phyloP scores from a whole-genome alignment of 2,329 filamentous ascomycete species.

The Ophiostoma quercus region DNA sequence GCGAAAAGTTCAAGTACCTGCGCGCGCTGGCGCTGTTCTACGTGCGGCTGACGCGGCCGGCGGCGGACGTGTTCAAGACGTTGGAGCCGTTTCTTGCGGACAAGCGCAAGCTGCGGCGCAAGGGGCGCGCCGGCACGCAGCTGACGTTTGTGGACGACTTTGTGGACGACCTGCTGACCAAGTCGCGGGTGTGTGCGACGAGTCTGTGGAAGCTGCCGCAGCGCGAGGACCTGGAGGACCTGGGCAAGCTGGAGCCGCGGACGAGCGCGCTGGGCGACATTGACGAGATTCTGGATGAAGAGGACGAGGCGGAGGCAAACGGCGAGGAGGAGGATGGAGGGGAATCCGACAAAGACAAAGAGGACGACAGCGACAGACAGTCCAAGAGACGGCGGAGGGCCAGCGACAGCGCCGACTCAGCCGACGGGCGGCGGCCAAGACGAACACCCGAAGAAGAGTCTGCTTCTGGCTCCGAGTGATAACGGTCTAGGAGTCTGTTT shows the following conservation, averaged over 20 bases:
- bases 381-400: neutral
- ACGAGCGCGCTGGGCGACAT: slow-evolving; percentile 77
- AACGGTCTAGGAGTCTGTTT: neutral
- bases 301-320: slow-evolving; percentile 36
- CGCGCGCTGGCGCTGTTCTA: slow-evolving; percentile 89
- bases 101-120: slow-evolving; percentile 72
- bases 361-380: neutral
- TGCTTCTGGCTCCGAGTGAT: neutral
- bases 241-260: slow-evolving; percentile 80
- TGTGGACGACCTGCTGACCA: slow-evolving; percentile 82
- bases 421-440: neutral
- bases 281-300: slow-evolving; percentile 63
- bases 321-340: no score
- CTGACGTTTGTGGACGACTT: slow-evolving; percentile 87
- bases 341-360: neutral
- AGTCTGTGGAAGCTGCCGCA: slow-evolving; percentile 87
- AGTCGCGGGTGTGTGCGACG: slow-evolving; percentile 85
- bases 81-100: slow-evolving; percentile 82
- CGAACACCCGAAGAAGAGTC: neutral
- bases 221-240: slow-evolving; percentile 76
- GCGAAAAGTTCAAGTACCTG: slow-evolving; percentile 77
- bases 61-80: slow-evolving; percentile 71
- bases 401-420: neutral
- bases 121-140: slow-evolving; percentile 66
- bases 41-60: slow-evolving; percentile 77